phyloP scores from a whole-genome alignment of 2,329 filamentous ascomycete genomes.

The Zalaria sp. region DNA sequence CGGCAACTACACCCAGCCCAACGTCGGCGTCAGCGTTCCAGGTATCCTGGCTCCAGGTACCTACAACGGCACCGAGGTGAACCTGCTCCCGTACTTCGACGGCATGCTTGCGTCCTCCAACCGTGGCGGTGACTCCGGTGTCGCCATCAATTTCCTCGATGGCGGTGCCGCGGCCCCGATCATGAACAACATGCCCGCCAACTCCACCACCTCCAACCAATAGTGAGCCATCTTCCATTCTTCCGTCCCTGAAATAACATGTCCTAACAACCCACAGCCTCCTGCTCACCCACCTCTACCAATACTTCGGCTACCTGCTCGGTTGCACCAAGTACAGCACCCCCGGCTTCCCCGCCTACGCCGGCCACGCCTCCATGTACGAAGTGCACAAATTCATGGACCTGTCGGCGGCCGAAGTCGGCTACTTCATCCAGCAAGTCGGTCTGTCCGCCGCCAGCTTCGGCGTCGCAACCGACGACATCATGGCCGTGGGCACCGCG shows the following conservation, averaged over 20 bases:
- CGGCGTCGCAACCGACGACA: constrained; percentile 41
- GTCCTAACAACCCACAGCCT: constrained; percentile 20
- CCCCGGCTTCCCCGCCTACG: constrained; percentile 36
- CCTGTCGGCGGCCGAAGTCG: constrained; percentile 35
- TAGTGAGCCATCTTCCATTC: constrained; percentile 16
- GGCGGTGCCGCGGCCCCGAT: constrained; percentile 42
- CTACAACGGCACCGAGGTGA: constrained; percentile 37
- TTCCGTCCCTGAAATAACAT: not conserved
- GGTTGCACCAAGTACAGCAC: constrained; percentile 39
- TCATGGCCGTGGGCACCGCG: constrained; percentile 32
- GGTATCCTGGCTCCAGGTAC: constrained; percentile 42
- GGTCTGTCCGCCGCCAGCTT: constrained; percentile 42
- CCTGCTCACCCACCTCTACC: constrained; percentile 47
- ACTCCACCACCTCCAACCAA: constrained; percentile 37
- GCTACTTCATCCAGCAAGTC: constrained; percentile 48
- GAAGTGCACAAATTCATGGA: constrained; percentile 44
- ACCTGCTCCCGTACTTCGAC: constrained; percentile 46
- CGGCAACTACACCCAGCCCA: constrained; percentile 32
- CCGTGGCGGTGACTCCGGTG: constrained; percentile 28
- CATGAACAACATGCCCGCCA: constrained; percentile 40
- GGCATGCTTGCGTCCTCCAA: constrained; percentile 42
- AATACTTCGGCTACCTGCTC: constrained; percentile 46
- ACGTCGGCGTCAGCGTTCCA: constrained; percentile 38
- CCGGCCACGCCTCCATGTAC: constrained; percentile 33
- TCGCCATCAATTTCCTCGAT: constrained; percentile 46